Evolutionary conservation across 441 rosid genomes (phyloP), one percentile per base, ranked within the genome.

Genomic region (Hypseocharis bilobata): DNA sequence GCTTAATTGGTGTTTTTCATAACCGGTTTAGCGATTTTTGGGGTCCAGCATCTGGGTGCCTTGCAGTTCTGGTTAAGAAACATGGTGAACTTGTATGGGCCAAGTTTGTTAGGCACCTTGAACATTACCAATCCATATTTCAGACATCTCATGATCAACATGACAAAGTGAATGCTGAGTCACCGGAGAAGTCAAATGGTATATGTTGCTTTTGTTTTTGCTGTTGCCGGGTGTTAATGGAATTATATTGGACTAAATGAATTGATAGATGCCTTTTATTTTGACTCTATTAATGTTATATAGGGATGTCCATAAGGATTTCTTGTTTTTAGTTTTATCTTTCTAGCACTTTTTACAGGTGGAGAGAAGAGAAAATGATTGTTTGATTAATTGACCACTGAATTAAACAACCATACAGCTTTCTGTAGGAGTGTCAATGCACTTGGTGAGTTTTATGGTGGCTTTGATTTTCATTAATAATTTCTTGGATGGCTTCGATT

Each of bases 1-100:
- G 89, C 64, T 38, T 89, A 63, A 70, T 89, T 66, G 99, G 97
- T 69, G 74, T 91, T 32, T 85, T 89, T 64, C 83, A 89, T 76
- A 87, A 77, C 73, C 80, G 89, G 63, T 89, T 86, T 73, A 80
- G 81, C 75, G 70, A 70, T 70, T 67, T 88, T 69, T 89, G 98
- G 92, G 74, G 61, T 72, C 84, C 87, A 40, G 87, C 87, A 63
- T 78, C 88, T 28, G 88, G 88, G 68, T 94, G 98, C 79, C 91
- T 91, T 71, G 86, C 81, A 17, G 76, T 84, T 74, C 80, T 91
- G 40, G 44, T 91, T 63, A 78, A 76, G 71, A 81, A 83, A 68
- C 81, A 91, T 65, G 62, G 62, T 54, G 71, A 60, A 54, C 79
- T 75, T 49, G 81, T 85, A 28, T 88, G 98, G 99, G 89, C 80